A percentile compares a stretch with the other conserved stretches of the same genome.
phyloP scores from a whole-genome alignment of 768 basidiomycete species.

The Russula brevipes region DNA sequence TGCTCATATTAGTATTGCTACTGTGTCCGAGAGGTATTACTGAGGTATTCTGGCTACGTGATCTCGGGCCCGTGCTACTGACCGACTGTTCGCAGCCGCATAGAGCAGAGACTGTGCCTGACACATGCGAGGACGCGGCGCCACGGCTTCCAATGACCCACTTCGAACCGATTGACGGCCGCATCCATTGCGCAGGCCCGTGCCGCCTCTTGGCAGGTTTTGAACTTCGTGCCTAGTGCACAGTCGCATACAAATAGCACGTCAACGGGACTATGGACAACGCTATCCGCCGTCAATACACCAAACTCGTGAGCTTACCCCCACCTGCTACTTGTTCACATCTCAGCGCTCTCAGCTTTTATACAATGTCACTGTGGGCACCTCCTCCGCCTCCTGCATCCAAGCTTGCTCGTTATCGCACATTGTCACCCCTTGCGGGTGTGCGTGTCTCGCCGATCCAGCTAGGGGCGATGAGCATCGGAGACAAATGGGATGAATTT shows the following conservation, averaged over 20 bases:
- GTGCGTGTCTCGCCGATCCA: constrained; percentile 37
- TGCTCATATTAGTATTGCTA: too few relatives aligned
- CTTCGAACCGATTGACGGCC: neutral
- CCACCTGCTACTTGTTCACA: neutral
- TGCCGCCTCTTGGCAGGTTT: neutral
- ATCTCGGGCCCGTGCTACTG: too few relatives aligned
- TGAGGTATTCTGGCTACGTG: too few relatives aligned
- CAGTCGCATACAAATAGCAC: neutral
- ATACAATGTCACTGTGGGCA: neutral
- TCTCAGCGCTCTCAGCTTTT: neutral
- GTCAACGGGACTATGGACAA: neutral
- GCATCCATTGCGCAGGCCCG: neutral
- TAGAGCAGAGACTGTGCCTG: too few relatives aligned
- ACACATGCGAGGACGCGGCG: too few relatives aligned
- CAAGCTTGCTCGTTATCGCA: constrained; percentile 31
- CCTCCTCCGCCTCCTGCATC: constrained; percentile 25
- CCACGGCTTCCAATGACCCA: neutral
- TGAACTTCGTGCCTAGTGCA: neutral
- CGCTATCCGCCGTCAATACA: neutral
- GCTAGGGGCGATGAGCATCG: constrained; percentile 38
- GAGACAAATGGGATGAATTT: constrained; percentile 35
- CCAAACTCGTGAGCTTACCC: too few relatives aligned
- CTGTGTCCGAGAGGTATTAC: too few relatives aligned
- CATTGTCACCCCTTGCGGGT: constrained; percentile 34
- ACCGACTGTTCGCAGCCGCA: too few relatives aligned